Evolutionary conservation across 2,329 filamentous ascomycete genomes (phyloP).

Genomic region (Apiospora aurea): DNA sequence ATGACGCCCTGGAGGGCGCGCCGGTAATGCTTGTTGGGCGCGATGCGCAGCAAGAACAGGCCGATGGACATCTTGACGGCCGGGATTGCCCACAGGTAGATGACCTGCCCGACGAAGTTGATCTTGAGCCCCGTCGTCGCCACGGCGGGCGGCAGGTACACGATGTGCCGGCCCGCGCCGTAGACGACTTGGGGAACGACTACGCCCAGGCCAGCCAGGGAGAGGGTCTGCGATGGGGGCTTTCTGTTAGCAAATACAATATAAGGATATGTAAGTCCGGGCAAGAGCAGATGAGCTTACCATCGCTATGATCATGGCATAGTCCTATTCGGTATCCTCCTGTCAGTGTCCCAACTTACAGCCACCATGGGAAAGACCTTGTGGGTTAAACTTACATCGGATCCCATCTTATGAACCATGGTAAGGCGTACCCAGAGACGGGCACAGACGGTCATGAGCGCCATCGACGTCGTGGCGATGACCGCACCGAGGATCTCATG

Average conservation of each 20-base stretch:
- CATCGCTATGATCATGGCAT: too few species aligned
- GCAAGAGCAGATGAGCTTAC: background rate
- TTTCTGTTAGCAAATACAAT: background rate
- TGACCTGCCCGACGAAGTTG: slow-evolving; percentile 52
- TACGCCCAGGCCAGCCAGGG: slow-evolving; percentile 47
- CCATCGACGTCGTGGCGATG: slow-evolving; percentile 26
- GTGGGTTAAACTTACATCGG: slow-evolving; percentile 26
- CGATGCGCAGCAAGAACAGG: slow-evolving; percentile 49
- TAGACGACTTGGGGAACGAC: slow-evolving; percentile 49
- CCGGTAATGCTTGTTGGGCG: slow-evolving; percentile 45
- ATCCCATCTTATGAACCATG: slow-evolving; percentile 28
- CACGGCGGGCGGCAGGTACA: slow-evolving; percentile 47
- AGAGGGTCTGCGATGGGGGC: slow-evolving; percentile 40
- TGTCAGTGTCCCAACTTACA: background rate
- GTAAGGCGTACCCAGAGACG: slow-evolving; percentile 29
- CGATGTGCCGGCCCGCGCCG: slow-evolving; percentile 54
- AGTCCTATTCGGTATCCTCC: background rate
- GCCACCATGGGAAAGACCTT: too few species aligned
- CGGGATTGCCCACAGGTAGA: slow-evolving; percentile 51
- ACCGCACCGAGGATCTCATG: slow-evolving; percentile 25
- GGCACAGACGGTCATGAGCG: slow-evolving; percentile 26
- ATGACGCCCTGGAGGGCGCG: slow-evolving; percentile 47
- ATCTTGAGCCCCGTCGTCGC: slow-evolving; percentile 48
- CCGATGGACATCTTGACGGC: slow-evolving; percentile 52
- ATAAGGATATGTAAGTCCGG: background rate